Base-by-base conservation (phyloP, 2,329 filamentous ascomycete species). In the Aspergillus eucalypticola region DNA sequence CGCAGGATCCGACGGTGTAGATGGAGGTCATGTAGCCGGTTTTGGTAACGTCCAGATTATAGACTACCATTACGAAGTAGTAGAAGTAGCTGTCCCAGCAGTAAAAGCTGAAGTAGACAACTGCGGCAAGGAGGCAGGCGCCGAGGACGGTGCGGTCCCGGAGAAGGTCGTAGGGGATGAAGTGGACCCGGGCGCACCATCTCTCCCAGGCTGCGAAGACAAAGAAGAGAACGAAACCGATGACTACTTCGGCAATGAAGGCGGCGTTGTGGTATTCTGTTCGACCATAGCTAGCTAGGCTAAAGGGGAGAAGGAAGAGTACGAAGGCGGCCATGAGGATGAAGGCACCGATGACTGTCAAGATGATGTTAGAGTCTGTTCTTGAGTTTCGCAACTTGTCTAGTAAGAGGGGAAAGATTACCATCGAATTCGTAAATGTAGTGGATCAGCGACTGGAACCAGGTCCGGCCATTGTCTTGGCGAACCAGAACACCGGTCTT, bases 271-370 rank as follows among this genome's bases (percentile, higher is more conserved):
- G 62, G 75, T 82, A 84, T n/a, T 72, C 66, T 5, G 76, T 66
- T 8, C 70, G 67, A 17, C 78, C 73, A 25, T 70, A 71, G n/a
- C 68, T 66, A 52, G 77, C 72, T 19, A 91, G 78, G 53, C 79
- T 86, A 75, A 91, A 88, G 0, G 88, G 86, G 15, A 91, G 79
- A 3, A 91, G 80, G 70, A 91, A 84, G 3, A 90, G 75, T 2
- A 86, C 79, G 69, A 88, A 85, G 0, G 86, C 88, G 1, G 77
- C 79, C 55, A 84, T 83, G 48, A 90, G 77, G 1, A 90, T 75
- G n/a, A 88, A 61, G 19, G 88, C 77, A 17, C 88, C 87, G 27
- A 87, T 60, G 2, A 86, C 76, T 79, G 23, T 3, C 11, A 35
- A 8, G n/a, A 15, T 2, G n/a, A 50, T 54, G 21, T 39, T 17